Conservation (phyloP, 768 basidiomycete species). For the Amanita molliuscula region DNA sequence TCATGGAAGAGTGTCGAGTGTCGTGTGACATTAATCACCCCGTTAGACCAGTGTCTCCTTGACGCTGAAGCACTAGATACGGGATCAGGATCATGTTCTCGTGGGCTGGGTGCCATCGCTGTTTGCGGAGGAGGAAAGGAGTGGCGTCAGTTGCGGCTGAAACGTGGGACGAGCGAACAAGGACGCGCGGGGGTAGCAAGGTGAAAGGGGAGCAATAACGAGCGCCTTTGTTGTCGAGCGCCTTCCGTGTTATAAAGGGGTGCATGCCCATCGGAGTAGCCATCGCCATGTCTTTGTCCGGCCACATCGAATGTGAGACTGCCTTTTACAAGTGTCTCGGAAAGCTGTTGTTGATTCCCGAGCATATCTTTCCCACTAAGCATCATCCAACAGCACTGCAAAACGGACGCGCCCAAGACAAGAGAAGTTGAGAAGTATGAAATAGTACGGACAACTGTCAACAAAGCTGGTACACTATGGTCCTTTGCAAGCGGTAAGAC, state of each 20-base stretch:
- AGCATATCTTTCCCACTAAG: background rate
- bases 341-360: background rate
- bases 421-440: background rate
- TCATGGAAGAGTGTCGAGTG: background rate
- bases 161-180: background rate
- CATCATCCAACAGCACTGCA: background rate
- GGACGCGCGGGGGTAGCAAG: background rate
- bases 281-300: slow-evolving; percentile 4
- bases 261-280: background rate
- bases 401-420: background rate
- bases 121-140: background rate
- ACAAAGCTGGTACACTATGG: background rate
- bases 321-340: slow-evolving; percentile 6
- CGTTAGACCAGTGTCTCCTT: background rate
- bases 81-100: background rate
- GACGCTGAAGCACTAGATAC: background rate
- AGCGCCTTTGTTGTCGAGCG: background rate
- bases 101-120: background rate
- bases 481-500: background rate
- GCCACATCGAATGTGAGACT: slow-evolving; percentile 7
- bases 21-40: background rate
- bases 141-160: background rate
- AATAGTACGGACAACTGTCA: background rate
- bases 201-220: background rate
- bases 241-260: background rate